These are phyloP conservation scores for Arctium lappa DNA, from an alignment of 129 eudicot species.

Conservation along the genomic window DNA sequence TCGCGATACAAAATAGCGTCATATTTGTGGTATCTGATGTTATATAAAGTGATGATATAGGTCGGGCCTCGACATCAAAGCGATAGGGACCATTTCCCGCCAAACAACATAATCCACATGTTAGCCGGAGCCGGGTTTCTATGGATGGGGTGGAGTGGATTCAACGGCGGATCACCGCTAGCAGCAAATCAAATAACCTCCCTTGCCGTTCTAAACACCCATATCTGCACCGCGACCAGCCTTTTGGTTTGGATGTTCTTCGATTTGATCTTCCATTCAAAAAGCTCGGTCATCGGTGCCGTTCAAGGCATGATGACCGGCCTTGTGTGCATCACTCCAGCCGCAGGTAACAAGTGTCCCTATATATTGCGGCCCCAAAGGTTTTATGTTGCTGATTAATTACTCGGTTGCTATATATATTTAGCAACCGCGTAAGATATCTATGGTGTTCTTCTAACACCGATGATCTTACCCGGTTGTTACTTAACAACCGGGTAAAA, in stretches of 20 bases:
- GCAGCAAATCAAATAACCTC: slow-evolving; percentile 57
- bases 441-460: not conserved
- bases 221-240: slow-evolving; percentile 79
- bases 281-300: slow-evolving; percentile 79
- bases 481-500: not conserved
- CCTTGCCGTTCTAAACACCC: slow-evolving; percentile 73
- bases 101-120: slow-evolving; percentile 82
- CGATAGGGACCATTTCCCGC: slow-evolving; percentile 74
- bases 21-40: not conserved
- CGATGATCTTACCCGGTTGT: not conserved
- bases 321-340: slow-evolving; percentile 88
- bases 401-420: not conserved
- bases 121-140: slow-evolving; percentile 78
- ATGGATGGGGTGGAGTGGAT: slow-evolving; percentile 90
- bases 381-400: not conserved
- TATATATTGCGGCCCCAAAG: not conserved
- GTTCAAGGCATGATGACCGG: slow-evolving; percentile 92
- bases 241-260: slow-evolving; percentile 68
- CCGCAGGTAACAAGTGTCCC: slow-evolving; percentile 44
- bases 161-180: slow-evolving; percentile 73
- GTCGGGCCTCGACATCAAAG: slow-evolving; percentile 68
- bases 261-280: slow-evolving; percentile 50
- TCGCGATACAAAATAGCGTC: not conserved
- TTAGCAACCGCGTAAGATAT: not conserved
- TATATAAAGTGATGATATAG: slow-evolving; percentile 29